Base-by-base conservation (phyloP, 148 eudicot species). In the Fagopyrum homotropicum region DNA sequence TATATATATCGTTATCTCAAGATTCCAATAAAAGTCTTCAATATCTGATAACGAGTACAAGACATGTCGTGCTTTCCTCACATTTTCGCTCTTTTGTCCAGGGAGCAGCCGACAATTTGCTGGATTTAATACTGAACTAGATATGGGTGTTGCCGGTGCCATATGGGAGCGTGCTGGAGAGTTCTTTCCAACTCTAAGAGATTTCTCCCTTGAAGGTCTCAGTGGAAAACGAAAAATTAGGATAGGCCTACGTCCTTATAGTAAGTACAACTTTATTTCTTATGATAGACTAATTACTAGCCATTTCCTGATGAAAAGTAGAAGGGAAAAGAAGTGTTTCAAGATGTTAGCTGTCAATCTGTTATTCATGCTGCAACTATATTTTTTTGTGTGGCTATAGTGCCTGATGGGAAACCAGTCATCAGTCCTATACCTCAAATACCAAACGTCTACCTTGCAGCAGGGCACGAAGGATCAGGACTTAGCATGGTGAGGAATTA, bases 381-480 rank as follows among this genome's bases (percentile, higher is more conserved):
- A 5, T 3, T 66, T n/a, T 71, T 35, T 35, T 35, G 40, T 35
- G 26, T 72, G 71, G 45, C 19, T 79, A 82, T 17, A 95, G 98
- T 95, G 96, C 93, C 92, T 52, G 98, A 87, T 77, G 93, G 98
- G 73, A 95, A 86, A 79, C 98, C 98, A 15, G 82, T 89, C 50
- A 92, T 95, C 76, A 96, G 96, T 47, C 88, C 85, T 40, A 85
- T 92, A 80, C 98, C 98, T 70, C 85, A 84, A 14, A 66, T 88
- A 69, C 78, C 92, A 57, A 90, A 88, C 75, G 81, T 90, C 75
- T 88, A 86, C 78, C 80, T 95, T 74, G 96, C 98, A 72, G 87
- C 96, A 57, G 98, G 98, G 17, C 97, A 95, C 79, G 98, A 95
- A 90, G 98, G 98, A 78, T 90, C 85, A 81, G 98, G 98, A 63